phyloP scores from a whole-genome alignment of 345 rosid species.

The Iberis pinnata region DNA sequence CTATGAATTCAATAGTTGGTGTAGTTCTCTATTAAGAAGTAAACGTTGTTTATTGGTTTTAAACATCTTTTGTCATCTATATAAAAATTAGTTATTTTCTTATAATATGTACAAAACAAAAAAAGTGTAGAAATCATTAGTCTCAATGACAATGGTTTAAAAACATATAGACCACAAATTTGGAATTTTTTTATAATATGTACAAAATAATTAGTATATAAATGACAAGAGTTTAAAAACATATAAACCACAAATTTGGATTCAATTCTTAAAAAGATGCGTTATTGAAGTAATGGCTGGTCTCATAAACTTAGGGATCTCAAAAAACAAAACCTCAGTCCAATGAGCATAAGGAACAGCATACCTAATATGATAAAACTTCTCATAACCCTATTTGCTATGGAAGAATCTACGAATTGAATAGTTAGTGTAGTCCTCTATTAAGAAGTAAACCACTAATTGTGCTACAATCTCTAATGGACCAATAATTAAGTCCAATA shows the following conservation, averaged over 20 bases:
- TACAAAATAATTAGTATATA: too few species aligned
- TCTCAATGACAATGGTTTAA: too few species aligned
- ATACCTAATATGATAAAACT: constrained; percentile 68
- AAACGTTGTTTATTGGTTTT: too few species aligned
- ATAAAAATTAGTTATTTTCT: too few species aligned
- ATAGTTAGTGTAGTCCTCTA: constrained; percentile 84
- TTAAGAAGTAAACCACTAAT: constrained; percentile 58
- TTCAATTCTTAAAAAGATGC: constrained; percentile 85
- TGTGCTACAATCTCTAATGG: constrained; percentile 70
- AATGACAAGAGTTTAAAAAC: too few species aligned
- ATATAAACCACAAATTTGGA: too few species aligned
- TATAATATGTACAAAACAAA: too few species aligned
- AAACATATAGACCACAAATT: too few species aligned
- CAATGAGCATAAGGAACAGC: constrained; percentile 95
- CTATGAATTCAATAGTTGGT: constrained; percentile 91
- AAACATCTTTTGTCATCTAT: too few species aligned
- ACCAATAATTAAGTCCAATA: too few species aligned
- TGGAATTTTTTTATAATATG: too few species aligned
- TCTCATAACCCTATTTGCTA: constrained; percentile 84
- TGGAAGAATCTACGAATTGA: constrained; percentile 89
- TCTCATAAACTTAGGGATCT: constrained; percentile 86
- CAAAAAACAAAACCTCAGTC: constrained; percentile 82
- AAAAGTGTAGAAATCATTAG: too few species aligned
- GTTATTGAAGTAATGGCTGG: constrained; percentile 93
- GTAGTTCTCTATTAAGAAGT: constrained; percentile 73